A percentile compares a stretch with the other conserved stretches of the same genome.
Conservation (phyloP, 2,329 filamentous ascomycete genomes). For the Fusarium acutatum region DNA sequence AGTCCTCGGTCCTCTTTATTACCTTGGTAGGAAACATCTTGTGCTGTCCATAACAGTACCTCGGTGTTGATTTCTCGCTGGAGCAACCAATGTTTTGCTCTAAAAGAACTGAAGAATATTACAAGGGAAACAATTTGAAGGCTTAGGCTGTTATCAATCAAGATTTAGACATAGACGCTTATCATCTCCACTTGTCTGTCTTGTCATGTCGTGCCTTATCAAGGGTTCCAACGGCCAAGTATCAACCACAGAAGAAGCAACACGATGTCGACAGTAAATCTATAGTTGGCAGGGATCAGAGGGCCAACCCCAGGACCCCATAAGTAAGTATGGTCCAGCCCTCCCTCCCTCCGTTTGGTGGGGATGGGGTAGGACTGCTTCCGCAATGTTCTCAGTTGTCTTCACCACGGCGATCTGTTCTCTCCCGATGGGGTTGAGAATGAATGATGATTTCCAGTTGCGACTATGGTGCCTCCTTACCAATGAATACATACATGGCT, state of each 20-base stretch:
- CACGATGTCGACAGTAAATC: background rate
- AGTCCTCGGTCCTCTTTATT: background rate
- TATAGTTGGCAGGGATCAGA: slow-evolving; percentile 17
- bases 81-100: background rate
- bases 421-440: background rate
- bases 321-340: background rate
- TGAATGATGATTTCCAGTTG: background rate
- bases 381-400: background rate
- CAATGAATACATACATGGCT: background rate
- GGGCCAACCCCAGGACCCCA: slow-evolving; percentile 20
- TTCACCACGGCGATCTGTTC: slow-evolving; percentile 15
- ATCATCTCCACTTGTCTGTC: slow-evolving; percentile 2
- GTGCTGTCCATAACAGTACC: background rate
- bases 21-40: background rate
- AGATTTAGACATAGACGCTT: background rate
- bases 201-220: slow-evolving; percentile 1
- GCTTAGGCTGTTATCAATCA: slow-evolving; percentile 10
- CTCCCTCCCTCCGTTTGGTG: background rate
- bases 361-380: slow-evolving; percentile 22
- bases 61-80: background rate
- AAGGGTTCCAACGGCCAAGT: background rate
- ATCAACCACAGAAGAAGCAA: slow-evolving; percentile 7
- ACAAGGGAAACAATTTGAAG: background rate
- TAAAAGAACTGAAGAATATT: background rate
- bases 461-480: background rate